Evolutionary conservation across 1,284 basidiomycete genomes (phyloP).

Genomic region (Ganoderma leucocontextum): DNA sequence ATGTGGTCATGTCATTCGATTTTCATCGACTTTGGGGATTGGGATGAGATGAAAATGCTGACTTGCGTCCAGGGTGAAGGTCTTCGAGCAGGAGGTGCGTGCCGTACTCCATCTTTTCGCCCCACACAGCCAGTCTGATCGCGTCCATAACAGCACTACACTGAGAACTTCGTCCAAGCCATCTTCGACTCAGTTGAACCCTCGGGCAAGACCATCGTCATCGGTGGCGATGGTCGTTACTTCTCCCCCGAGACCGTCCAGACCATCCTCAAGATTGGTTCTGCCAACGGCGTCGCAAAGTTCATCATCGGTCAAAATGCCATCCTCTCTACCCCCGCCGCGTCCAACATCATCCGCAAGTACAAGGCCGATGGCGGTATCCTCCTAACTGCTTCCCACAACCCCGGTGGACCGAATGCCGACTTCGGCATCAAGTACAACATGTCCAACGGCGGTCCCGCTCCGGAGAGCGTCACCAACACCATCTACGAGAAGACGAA

Average conservation of each 20-base stretch:
- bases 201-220: conserved; percentile 87
- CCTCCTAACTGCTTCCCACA: conserved; percentile 97
- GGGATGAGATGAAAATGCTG: conserved; percentile 16
- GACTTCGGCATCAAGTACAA: conserved; percentile 99
- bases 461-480: conserved; percentile 94
- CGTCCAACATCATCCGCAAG: conserved; percentile 94
- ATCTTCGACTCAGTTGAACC: conserved; percentile 92
- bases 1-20: not conserved
- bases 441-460: conserved; percentile 95
- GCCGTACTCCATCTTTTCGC: conserved; percentile 12
- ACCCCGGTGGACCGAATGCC: conserved; percentile 96
- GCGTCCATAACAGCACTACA: conserved; percentile 79
- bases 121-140: conserved; percentile 4
- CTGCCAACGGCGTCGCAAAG: conserved; percentile 90
- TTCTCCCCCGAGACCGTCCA: conserved; percentile 92
- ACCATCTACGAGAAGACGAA: conserved; percentile 94
- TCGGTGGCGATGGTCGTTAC: conserved; percentile 97
- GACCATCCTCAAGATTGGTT: conserved; percentile 90
- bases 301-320: conserved; percentile 91
- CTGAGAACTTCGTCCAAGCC: conserved; percentile 97
- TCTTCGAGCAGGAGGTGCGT: conserved; percentile 88
- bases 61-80: conserved; percentile 74
- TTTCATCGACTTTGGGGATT: not conserved
- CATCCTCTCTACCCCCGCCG: conserved; percentile 97
- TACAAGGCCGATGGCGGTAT: conserved; percentile 98